Percentiles rank a stretch among this genome's conserved stretches.
Evolutionary conservation across 306 rosid genomes (phyloP).

Genomic region (Pueraria montana): DNA sequence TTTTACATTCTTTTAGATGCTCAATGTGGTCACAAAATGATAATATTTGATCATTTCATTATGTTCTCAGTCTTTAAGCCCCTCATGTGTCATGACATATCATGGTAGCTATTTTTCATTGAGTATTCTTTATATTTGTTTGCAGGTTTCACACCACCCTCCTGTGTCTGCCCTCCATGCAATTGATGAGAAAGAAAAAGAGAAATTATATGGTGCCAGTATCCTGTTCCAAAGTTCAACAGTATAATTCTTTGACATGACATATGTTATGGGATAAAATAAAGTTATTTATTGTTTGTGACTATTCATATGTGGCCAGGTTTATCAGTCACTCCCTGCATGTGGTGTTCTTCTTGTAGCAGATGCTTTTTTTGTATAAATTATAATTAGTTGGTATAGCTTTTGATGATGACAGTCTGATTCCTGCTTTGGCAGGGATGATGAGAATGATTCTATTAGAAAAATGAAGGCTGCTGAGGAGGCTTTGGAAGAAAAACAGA

Average conservation of each 20-base stretch:
- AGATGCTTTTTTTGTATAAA: too few species aligned
- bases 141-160: slow-evolving; percentile 86
- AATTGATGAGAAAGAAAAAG: slow-evolving; percentile 68
- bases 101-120: background rate
- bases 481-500: slow-evolving; percentile 81
- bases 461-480: slow-evolving; percentile 93
- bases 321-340: too few species aligned
- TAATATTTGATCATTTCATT: background rate
- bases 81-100: slow-evolving; percentile 6
- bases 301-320: too few species aligned
- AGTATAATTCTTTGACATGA: slow-evolving; percentile 45
- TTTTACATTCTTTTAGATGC: background rate
- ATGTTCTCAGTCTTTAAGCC: background rate
- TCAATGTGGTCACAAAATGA: background rate
- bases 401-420: slow-evolving; percentile 49
- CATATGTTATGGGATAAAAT: background rate
- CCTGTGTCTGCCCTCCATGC: slow-evolving; percentile 83
- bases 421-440: slow-evolving; percentile 72
- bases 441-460: slow-evolving; percentile 76
- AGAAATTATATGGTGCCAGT: slow-evolving; percentile 66
- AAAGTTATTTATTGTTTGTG: too few species aligned
- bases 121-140: background rate
- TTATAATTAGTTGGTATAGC: slow-evolving; percentile 44
- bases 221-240: slow-evolving; percentile 58
- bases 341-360: too few species aligned